Percentiles rank a stretch among this genome's conserved stretches.
Evolutionary conservation across 306 rosid species (phyloP).

Genomic region (Adenanthera pavonina): DNA sequence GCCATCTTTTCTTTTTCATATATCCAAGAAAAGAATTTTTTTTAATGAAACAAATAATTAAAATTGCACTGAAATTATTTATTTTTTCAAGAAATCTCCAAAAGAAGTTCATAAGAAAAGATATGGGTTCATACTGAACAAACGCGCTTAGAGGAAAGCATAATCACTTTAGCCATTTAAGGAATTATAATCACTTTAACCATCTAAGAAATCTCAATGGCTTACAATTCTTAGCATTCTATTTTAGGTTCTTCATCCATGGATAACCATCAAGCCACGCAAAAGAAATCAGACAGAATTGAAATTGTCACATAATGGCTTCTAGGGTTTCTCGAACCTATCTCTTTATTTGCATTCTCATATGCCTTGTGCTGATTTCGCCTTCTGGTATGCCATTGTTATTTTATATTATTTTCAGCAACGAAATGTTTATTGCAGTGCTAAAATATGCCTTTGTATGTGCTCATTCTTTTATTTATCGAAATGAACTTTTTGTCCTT

Average conservation of each 20-base stretch:
- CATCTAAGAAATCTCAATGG: not conserved
- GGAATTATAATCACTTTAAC: not conserved
- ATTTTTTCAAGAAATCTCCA: too few relatives aligned
- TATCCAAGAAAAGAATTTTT: too few relatives aligned
- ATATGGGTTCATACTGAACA: too few relatives aligned
- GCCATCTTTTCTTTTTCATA: too few relatives aligned
- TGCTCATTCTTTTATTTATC: not conserved
- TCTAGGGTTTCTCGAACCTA: not conserved
- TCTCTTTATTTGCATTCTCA: not conserved
- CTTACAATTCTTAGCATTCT: not conserved
- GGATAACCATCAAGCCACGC: not conserved
- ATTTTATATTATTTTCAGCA: not conserved
- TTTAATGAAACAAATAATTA: too few relatives aligned
- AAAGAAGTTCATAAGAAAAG: too few relatives aligned
- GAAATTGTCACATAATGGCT: not conserved
- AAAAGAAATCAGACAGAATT: not conserved
- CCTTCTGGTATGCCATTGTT: not conserved
- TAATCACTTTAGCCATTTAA: not conserved
- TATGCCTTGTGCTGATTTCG: not conserved
- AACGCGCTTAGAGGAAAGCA: too few relatives aligned
- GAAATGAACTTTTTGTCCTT: not conserved
- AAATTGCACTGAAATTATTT: too few relatives aligned
- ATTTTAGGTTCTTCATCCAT: not conserved
- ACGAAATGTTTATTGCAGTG: not conserved
- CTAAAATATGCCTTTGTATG: not conserved